phyloP scores from a whole-genome alignment of 83 land plant species.

The Picea mariana region DNA sequence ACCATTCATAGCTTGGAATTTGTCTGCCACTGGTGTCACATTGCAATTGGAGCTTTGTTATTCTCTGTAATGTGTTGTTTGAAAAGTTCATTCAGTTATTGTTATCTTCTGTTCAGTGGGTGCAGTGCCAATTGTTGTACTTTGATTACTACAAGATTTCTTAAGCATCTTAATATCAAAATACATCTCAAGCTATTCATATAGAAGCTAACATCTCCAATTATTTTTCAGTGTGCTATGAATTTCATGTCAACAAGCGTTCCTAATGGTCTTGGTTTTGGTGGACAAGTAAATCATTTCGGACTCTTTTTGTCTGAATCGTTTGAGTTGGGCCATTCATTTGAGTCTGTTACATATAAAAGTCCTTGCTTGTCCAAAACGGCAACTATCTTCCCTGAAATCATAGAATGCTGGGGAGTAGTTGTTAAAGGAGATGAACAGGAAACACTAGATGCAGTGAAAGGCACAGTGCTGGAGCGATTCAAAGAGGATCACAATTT shows the following conservation, averaged over 20 bases:
- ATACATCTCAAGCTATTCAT: not conserved
- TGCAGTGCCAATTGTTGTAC: not conserved
- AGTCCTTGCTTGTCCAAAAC: conserved; percentile 77
- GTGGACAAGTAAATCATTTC: conserved; percentile 86
- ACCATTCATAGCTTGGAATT: not conserved
- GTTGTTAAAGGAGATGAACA: conserved; percentile 22
- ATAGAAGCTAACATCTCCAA: conserved; percentile 2
- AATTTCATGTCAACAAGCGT: conserved; percentile 87
- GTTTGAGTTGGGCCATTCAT: conserved; percentile 81
- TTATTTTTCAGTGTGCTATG: conserved; percentile 71
- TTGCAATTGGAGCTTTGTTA: not conserved
- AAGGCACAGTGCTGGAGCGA: conserved; percentile 82
- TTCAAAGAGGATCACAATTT: conserved; percentile 94
- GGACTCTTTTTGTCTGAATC: conserved; percentile 81
- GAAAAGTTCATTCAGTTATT: not conserved
- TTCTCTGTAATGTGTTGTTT: not conserved
- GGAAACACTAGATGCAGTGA: conserved; percentile 26
- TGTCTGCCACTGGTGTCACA: not conserved
- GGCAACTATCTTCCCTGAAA: conserved; percentile 52
- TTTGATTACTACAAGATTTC: not conserved
- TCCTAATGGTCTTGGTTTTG: conserved; percentile 96
- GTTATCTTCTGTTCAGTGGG: not conserved
- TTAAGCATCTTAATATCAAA: no score
- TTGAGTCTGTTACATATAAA: conserved; percentile 69
- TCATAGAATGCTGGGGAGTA: conserved; percentile 95